Percentiles rank a stretch among this genome's conserved stretches.
Conservation (phyloP, 371 early-diverging fungal species). For the Homolaphlyctis polyrhiza region DNA sequence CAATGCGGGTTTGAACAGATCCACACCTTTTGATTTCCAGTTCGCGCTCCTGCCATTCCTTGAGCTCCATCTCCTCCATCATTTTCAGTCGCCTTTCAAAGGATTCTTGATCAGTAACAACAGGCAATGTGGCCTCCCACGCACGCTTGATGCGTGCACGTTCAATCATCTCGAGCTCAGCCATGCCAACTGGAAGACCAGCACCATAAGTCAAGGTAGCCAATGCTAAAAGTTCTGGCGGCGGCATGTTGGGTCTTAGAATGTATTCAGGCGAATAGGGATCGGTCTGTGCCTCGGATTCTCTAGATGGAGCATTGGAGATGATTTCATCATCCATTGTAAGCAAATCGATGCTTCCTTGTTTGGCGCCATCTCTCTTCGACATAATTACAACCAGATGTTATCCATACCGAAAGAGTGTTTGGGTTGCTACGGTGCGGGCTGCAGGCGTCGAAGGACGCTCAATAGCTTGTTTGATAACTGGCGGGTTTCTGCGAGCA, state of each 20-base stretch:
- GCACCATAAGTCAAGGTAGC: slow-evolving; percentile 38
- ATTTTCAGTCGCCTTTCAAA: slow-evolving; percentile 43
- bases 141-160: slow-evolving; percentile 48
- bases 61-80: slow-evolving; percentile 58
- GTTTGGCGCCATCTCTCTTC: background rate
- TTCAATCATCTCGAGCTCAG: slow-evolving; percentile 57
- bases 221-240: slow-evolving; percentile 50
- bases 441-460: slow-evolving; percentile 22
- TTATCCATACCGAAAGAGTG: slow-evolving; percentile 35
- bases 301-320: slow-evolving; percentile 17
- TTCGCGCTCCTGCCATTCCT: slow-evolving; percentile 53
- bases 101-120: slow-evolving; percentile 39
- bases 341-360: background rate
- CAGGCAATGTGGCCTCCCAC: slow-evolving; percentile 48
- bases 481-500: slow-evolving; percentile 21
- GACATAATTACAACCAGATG: background rate
- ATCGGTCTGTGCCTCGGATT: slow-evolving; percentile 51
- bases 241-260: slow-evolving; percentile 9
- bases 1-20: background rate
- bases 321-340: background rate
- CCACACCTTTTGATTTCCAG: slow-evolving; percentile 38
- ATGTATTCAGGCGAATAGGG: slow-evolving; percentile 56
- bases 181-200: slow-evolving; percentile 44
- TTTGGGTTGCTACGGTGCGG: slow-evolving; percentile 42
- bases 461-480: slow-evolving; percentile 11